Conservation (phyloP, 305 asterid genomes). For the Fraxinus greggii region DNA sequence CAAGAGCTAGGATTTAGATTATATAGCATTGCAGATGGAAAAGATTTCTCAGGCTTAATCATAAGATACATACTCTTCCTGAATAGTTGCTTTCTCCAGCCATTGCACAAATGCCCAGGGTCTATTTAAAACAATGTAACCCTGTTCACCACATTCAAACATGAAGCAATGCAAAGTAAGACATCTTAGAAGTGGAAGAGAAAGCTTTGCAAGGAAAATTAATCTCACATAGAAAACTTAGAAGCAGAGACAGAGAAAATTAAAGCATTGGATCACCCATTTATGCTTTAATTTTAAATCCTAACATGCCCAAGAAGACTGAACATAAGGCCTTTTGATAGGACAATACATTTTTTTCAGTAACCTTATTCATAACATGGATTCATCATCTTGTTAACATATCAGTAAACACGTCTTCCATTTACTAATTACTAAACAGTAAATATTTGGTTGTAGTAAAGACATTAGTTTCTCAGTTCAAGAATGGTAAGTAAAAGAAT, state of each 20-base stretch:
- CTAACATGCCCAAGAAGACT: neutral
- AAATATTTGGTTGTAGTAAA: neutral
- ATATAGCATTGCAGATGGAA: slow-evolving; percentile 19
- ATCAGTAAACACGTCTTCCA: neutral
- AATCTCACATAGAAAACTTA: slow-evolving; percentile 11
- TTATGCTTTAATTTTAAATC: neutral
- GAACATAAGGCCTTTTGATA: neutral
- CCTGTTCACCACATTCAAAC: slow-evolving; percentile 49
- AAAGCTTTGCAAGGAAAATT: slow-evolving; percentile 2
- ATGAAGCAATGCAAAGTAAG: slow-evolving; percentile 19
- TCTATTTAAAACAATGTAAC: slow-evolving; percentile 84
- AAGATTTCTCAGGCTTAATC: slow-evolving; percentile 28
- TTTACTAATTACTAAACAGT: neutral
- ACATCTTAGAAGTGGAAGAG: slow-evolving; percentile 9
- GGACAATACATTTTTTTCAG: neutral
- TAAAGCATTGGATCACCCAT: neutral
- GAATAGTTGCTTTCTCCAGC: slow-evolving; percentile 84
- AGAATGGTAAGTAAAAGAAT: neutral
- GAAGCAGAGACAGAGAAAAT: slow-evolving; percentile 7
- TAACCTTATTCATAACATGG: neutral
- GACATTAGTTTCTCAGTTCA: neutral
- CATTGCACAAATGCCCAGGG: slow-evolving; percentile 99
- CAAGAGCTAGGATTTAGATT: slow-evolving; percentile 39
- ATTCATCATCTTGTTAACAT: neutral
- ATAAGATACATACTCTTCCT: slow-evolving; percentile 80